These are phyloP conservation scores for Hypoxylon subgilvum DNA, from an alignment of 495 filamentous ascomycete species.

Conservation along the genomic window DNA sequence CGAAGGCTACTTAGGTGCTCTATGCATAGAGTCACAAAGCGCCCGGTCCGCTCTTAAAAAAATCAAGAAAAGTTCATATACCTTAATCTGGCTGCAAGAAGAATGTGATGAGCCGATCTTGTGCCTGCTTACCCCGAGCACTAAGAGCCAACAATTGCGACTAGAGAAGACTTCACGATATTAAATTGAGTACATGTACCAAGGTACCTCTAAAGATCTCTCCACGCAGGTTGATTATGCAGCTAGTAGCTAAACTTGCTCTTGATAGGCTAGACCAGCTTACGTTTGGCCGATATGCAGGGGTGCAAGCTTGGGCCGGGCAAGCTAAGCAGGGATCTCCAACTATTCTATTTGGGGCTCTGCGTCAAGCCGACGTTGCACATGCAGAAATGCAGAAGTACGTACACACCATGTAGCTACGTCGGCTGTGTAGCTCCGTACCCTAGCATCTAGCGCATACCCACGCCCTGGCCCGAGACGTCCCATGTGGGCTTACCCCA, in stretches of 20 bases:
- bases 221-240: too few relatives aligned
- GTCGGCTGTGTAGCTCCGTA: background rate
- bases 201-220: constrained; percentile 18
- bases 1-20: background rate
- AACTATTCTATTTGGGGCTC: constrained; percentile 40
- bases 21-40: background rate
- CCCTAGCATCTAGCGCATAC: constrained; percentile 10
- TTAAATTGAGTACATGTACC: constrained; percentile 18
- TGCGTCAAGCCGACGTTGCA: constrained; percentile 31
- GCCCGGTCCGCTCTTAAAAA: constrained; percentile 14
- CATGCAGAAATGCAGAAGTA: constrained; percentile 11
- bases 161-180: constrained; percentile 14
- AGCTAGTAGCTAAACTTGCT: background rate
- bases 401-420: constrained; percentile 9
- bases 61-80: constrained; percentile 12
- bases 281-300: constrained; percentile 37
- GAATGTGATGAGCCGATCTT: constrained; percentile 6
- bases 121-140: too few relatives aligned
- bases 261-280: constrained; percentile 24
- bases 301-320: constrained; percentile 29
- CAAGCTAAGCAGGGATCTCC: constrained; percentile 31
- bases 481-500: constrained; percentile 31
- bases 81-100: background rate
- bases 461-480: constrained; percentile 36
- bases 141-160: too few relatives aligned